phyloP scores from a whole-genome alignment of 805 yeast genomes.

The Yarrowia deformans region DNA sequence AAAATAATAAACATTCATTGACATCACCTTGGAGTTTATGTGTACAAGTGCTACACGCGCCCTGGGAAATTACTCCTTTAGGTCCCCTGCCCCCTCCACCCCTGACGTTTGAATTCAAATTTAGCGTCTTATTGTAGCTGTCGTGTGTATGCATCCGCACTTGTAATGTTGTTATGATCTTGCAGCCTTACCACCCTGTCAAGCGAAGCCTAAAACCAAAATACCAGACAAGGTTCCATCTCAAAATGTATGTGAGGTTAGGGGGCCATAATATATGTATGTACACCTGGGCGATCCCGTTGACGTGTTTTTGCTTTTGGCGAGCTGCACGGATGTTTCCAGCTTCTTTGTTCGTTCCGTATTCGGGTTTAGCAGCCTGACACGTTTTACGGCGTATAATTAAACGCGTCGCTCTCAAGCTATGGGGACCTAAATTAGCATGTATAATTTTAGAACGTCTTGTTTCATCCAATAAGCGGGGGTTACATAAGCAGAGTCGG shows the following conservation, averaged over 20 bases:
- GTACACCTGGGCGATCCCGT: constrained; percentile 9
- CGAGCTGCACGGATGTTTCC: not conserved
- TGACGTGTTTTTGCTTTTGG: not conserved
- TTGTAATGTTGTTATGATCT: not conserved
- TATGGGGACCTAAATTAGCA: no score
- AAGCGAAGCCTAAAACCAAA: not conserved
- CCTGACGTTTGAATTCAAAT: not conserved
- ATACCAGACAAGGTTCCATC: constrained; percentile 14
- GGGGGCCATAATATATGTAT: not conserved
- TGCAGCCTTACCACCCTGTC: constrained; percentile 1
- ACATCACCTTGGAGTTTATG: not conserved
- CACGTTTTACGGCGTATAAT: no score
- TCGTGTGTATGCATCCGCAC: no score
- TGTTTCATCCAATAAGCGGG: no score
- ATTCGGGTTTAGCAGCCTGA: no score
- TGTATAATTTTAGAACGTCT: no score
- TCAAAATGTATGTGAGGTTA: not conserved
- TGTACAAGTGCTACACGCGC: not conserved
- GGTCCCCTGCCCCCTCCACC: not conserved
- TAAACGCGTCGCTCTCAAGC: no score
- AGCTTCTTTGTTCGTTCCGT: not conserved
- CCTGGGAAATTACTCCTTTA: not conserved
- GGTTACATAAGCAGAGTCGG: no score
- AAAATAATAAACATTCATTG: not conserved
- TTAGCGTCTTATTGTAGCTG: not conserved